Evolutionary conservation across 148 eudicot genomes (phyloP).

Genomic region (Polygonum aviculare): DNA sequence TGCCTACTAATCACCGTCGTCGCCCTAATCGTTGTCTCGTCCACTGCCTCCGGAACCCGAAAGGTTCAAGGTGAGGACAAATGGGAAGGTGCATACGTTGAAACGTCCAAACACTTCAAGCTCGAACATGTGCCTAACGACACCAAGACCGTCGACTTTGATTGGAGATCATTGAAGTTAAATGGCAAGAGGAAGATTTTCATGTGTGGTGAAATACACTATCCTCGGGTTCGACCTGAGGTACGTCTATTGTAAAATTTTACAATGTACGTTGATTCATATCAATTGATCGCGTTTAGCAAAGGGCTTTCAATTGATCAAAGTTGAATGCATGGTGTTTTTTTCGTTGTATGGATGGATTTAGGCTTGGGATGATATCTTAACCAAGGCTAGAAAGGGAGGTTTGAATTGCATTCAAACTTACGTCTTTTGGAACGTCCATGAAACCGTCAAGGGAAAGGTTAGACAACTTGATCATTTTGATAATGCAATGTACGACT

Average conservation of each 20-base stretch:
- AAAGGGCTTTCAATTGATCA: not conserved
- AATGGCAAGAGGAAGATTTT: conserved; percentile 36
- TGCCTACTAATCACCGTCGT: not conserved
- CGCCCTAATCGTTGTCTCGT: not conserved
- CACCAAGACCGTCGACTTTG: conserved; percentile 21
- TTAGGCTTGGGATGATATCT: conserved; percentile 33
- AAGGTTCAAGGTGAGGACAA: not conserved
- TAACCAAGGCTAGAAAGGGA: conserved; percentile 29
- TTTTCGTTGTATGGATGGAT: not conserved
- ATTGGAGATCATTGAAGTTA: conserved; percentile 33
- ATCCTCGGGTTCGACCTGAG: conserved; percentile 32
- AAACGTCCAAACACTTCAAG: not conserved
- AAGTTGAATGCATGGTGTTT: not conserved
- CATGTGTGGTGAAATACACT: conserved; percentile 51
- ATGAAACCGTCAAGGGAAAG: conserved; percentile 35
- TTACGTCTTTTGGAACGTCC: conserved; percentile 36
- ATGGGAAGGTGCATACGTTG: not conserved
- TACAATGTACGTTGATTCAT: not conserved
- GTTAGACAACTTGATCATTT: conserved; percentile 12
- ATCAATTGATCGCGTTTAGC: not conserved
- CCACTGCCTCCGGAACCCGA: not conserved
- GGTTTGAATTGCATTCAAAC: conserved; percentile 37
- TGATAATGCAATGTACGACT: too few species aligned
- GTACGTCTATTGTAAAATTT: conserved; percentile 10
- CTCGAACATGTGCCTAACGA: not conserved